Evolutionary conservation across 805 yeast species (phyloP).

Genomic region (Metschnikowia lunata): DNA sequence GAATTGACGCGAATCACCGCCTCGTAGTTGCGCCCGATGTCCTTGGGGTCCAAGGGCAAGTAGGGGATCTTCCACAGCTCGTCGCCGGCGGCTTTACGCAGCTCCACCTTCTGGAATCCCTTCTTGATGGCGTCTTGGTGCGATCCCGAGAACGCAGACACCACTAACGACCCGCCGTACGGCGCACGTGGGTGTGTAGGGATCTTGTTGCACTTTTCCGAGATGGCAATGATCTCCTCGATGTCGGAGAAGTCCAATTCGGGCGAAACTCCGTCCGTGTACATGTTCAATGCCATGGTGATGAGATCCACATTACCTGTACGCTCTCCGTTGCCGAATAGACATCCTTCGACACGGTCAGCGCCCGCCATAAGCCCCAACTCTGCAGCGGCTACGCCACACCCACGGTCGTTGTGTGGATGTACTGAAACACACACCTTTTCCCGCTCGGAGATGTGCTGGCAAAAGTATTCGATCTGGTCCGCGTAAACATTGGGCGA

Average conservation of each 20-base stretch:
- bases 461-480: constrained; percentile 71
- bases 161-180: constrained; percentile 75
- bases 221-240: constrained; percentile 60
- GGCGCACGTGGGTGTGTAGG: constrained; percentile 75
- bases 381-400: constrained; percentile 81
- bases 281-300: constrained; percentile 71
- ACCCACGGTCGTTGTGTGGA: constrained; percentile 77
- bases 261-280: constrained; percentile 74
- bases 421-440: constrained; percentile 67
- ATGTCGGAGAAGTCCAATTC: constrained; percentile 67
- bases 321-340: constrained; percentile 81
- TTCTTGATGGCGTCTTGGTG: constrained; percentile 71
- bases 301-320: constrained; percentile 79
- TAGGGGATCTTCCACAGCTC: constrained; percentile 64
- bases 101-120: constrained; percentile 54
- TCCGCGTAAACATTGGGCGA: constrained; percentile 76
- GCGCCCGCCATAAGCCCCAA: constrained; percentile 78
- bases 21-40: constrained; percentile 75
- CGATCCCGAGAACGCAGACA: constrained; percentile 72
- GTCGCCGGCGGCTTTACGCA: constrained; percentile 46
- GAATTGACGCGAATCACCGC: constrained; percentile 82
- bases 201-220: constrained; percentile 74
- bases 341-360: constrained; percentile 79
- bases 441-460: constrained; percentile 65
- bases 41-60: constrained; percentile 77